These are phyloP conservation scores for Aureobasidium sp. DNA, from an alignment of 2,329 filamentous ascomycete genomes.

Conservation along the genomic window DNA sequence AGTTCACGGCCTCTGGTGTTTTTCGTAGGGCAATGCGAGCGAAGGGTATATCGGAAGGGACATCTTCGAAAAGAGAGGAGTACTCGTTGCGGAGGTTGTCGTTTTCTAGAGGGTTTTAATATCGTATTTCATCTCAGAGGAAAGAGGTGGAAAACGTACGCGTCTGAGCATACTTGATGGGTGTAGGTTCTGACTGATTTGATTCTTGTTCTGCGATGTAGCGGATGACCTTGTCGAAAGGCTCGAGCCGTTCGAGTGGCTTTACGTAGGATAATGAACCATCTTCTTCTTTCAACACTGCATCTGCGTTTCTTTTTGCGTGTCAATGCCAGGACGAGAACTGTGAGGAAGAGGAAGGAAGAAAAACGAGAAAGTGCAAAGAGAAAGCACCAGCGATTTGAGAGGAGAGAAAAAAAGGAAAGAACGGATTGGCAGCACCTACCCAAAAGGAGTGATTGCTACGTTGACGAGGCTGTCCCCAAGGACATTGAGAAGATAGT, in stretches of 20 bases:
- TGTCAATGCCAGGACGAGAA: background rate
- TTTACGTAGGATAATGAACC: constrained; percentile 51
- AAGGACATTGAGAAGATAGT: constrained; percentile 50
- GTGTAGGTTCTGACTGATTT: constrained; percentile 26
- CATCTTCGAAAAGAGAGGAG: constrained; percentile 49
- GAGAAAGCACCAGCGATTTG: background rate
- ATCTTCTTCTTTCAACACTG: constrained; percentile 56
- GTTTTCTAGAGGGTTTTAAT: constrained; percentile 48
- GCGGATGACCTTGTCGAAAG: constrained; percentile 54
- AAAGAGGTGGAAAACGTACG: constrained; percentile 40
- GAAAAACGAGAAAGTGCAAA: background rate
- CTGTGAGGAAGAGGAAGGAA: background rate
- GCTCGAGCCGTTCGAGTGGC: constrained; percentile 57
- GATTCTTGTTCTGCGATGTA: constrained; percentile 51
- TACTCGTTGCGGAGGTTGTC: constrained; percentile 75
- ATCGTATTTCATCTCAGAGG: background rate
- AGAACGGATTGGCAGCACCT: constrained; percentile 23
- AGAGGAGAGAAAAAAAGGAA: background rate
- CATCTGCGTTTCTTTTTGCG: constrained; percentile 41
- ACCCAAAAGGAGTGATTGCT: constrained; percentile 66
- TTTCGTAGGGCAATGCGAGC: constrained; percentile 60
- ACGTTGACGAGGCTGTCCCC: constrained; percentile 56
- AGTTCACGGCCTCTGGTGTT: constrained; percentile 65
- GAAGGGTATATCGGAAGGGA: constrained; percentile 56
- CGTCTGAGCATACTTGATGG: constrained; percentile 64